Evolutionary conservation across 2,329 filamentous ascomycete genomes (phyloP), one percentile per base, ranked within the genome.

Genomic region (Aureobasidium uvarum): DNA sequence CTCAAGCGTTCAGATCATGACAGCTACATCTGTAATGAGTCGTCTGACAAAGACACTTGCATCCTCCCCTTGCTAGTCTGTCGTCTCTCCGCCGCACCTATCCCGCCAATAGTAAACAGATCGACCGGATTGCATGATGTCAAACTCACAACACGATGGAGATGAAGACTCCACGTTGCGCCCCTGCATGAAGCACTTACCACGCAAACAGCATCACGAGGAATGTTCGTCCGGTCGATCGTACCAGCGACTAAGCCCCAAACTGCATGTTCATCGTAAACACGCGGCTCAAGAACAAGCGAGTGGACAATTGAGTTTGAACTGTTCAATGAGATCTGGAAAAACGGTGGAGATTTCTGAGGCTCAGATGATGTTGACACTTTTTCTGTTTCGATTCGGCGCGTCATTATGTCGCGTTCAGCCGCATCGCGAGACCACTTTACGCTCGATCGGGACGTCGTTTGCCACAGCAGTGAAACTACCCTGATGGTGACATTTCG

Each of bases 151-250:
- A 41, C 16, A 43, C 5, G 18, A 31, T 38, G 33, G 10, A 36
- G 33, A 11, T 36, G 33, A 36, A 36, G 33, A 36, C 33, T 43
- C n/a, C 18, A 25, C 28, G 31, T n/a, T n/a, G 28, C 11, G 28
- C 56, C 56, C 56, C 56, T 60, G 56, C 56, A 60, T 46, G 56
- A 60, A 60, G 41, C 56, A 60, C 41, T 60, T 58, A 58, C 54
- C 54, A 58, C 8, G 25, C 36, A 31, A 43, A 18, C 36, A 20
- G 10, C 54, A 58, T 58, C 54, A 58, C 54, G 54, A 58, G 54
- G 38, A 23, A 16, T 2, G 31, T 28, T 41, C 23, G 23, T 28
- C 23, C 13, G 5, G 23, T 58, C 23, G 25, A 58, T 58, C 16
- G 2, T 1, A 54, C 38, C 33, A 13, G 8, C 2, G 18, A 43